Base-by-base conservation (phyloP, 371 early-diverging fungal genomes). In the Mucor sp. region DNA sequence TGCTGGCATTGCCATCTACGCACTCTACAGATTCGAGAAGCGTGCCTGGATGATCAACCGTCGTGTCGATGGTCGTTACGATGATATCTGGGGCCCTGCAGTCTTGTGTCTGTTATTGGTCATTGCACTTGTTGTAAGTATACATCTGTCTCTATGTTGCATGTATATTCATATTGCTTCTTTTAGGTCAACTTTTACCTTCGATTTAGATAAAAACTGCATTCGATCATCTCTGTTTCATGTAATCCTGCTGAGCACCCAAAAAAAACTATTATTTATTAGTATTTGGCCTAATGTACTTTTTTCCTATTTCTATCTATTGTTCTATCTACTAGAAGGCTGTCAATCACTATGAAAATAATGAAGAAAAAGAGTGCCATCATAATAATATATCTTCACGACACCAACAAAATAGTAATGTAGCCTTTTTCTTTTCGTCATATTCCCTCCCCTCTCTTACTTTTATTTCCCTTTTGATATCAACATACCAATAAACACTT, bases 11-110 rank as follows among this genome's bases (percentile, higher is more conserved):
- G 89, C 93, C 72, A 70, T 94, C 37, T 96, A 96, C 74, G 93
- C 96, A 2, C 83, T 96, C 39, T 92, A 90, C 72, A 81, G 94
- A 66, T 97, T 92, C 88, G 90, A 94, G 66, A 95, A 95, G 90
- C 86, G 98, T 48, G 60, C 94, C 90, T 32, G 83, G 65, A 81
- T 86, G 76, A 88, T 87, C 66, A 80, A 83, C 39, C 71, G 66
- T 27, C 87, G 85, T 43, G 75, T 80, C 5, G 71, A 80, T 23
- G 88, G 88, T 11, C 88, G 88, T 15, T 87, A 87, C 50, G 85
- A 82, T 64, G 86, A 84, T 66, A 63, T 71, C 63, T 62, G 76
- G 76, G 91, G 93, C n/a, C 97, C 96, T 15, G 89, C 91, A 1
- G 82, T 95, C 35, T 87, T 97, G 9, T 94, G 96, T 39, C 66